Percentiles rank a stretch among this genome's conserved stretches.
Conservation (phyloP, 169 alveolate species). For the Eimeria acervulina region DNA sequence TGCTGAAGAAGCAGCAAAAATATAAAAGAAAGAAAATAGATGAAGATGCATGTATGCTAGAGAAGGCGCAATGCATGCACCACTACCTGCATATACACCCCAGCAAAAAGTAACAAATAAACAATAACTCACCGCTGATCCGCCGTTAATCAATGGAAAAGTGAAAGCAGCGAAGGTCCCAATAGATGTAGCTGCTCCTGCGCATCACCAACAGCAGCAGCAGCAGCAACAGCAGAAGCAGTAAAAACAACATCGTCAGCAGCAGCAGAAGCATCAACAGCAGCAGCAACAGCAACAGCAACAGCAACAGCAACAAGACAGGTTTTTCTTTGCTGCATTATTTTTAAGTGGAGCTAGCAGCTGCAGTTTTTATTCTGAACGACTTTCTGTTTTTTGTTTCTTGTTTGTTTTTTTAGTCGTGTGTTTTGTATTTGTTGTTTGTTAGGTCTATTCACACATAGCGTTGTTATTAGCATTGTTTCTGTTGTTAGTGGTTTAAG, state of each 20-base stretch:
- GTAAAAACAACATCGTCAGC: background rate
- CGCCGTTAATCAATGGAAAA: conserved; percentile 43
- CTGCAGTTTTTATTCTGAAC: background rate
- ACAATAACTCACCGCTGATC: background rate
- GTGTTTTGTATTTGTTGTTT: background rate
- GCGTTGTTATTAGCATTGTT: background rate
- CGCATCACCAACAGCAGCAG: background rate
- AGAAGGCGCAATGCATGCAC: too few relatives aligned
- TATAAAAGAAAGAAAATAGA: background rate
- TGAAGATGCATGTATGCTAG: too few relatives aligned
- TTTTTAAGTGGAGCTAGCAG: background rate
- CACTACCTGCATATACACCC: background rate
- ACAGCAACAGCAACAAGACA: background rate
- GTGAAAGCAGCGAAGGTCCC: conserved; percentile 70
- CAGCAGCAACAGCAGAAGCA: background rate
- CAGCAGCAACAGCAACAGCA: background rate
- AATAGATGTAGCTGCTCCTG: conserved; percentile 4
- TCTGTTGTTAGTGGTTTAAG: too few relatives aligned
- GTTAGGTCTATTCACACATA: too few relatives aligned
- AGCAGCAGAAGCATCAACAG: background rate
- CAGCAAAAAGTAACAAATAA: background rate
- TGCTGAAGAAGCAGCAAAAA: background rate
- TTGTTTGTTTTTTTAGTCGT: background rate
- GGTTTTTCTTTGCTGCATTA: background rate
- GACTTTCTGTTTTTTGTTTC: background rate